These are phyloP conservation scores for Fusarium nodosum DNA, from an alignment of 2,329 filamentous ascomycete species.

Conservation along the genomic window DNA sequence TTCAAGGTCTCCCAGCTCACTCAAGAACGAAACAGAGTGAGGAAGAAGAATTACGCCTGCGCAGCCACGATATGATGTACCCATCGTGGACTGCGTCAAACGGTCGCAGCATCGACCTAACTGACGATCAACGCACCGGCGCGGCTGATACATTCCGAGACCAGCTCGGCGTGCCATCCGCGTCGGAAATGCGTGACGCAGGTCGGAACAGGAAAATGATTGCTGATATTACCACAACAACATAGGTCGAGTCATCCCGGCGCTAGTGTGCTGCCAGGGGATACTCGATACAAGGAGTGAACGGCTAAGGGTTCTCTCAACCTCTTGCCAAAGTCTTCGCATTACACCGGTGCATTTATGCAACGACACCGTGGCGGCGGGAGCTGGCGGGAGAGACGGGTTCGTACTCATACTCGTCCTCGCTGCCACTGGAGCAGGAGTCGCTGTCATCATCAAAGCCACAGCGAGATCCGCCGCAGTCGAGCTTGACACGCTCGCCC, in stretches of 20 bases:
- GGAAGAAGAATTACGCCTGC: slow-evolving; percentile 46
- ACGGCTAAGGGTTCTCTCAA: slow-evolving; percentile 52
- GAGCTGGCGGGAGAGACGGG: slow-evolving; percentile 63
- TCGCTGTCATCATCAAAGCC: slow-evolving; percentile 80
- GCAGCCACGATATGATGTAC: slow-evolving; percentile 45
- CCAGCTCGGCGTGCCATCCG: slow-evolving; percentile 61
- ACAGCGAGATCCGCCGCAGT: slow-evolving; percentile 91
- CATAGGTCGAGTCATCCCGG: slow-evolving; percentile 50
- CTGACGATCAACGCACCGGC: slow-evolving; percentile 52
- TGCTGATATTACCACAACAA: slow-evolving; percentile 52
- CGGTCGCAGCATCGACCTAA: slow-evolving; percentile 69
- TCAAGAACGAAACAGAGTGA: slow-evolving; percentile 52
- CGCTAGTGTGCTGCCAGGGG: slow-evolving; percentile 47
- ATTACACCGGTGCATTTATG: slow-evolving; percentile 47
- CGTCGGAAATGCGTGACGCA: slow-evolving; percentile 49
- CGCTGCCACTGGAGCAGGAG: slow-evolving; percentile 76
- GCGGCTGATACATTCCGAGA: slow-evolving; percentile 53
- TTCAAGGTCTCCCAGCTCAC: slow-evolving; percentile 43
- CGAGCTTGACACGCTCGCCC: slow-evolving; percentile 93
- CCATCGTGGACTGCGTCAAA: slow-evolving; percentile 52
- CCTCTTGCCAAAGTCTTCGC: slow-evolving; percentile 38
- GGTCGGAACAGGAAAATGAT: slow-evolving; percentile 48
- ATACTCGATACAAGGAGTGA: slow-evolving; percentile 53
- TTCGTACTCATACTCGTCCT: slow-evolving; percentile 68
- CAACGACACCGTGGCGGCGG: slow-evolving; percentile 75